These are phyloP conservation scores for Strobilomyces dryophilus DNA, from an alignment of 768 basidiomycete genomes.

Conservation along the genomic window DNA sequence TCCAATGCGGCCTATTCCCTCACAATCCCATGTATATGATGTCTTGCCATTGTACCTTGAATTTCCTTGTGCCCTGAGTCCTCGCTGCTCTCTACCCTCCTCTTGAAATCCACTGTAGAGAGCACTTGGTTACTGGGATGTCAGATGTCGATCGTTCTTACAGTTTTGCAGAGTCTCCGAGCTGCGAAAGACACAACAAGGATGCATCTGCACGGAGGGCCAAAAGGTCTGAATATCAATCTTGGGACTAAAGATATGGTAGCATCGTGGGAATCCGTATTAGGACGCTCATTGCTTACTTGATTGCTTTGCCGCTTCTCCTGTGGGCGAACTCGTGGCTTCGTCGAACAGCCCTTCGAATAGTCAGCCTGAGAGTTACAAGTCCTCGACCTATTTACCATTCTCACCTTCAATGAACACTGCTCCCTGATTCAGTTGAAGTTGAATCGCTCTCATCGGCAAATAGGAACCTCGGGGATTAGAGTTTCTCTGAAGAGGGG, in stretches of 20 bases:
- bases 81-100: slow-evolving; percentile 24
- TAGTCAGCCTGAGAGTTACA: no score
- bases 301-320: background rate
- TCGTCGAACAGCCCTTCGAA: background rate
- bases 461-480: background rate
- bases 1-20: slow-evolving; percentile 20
- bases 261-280: no score
- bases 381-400: background rate
- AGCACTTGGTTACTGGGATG: background rate
- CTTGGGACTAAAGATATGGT: no score
- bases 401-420: background rate
- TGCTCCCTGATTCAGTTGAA: background rate
- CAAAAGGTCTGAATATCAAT: slow-evolving; percentile 22
- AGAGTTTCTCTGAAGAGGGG: background rate
- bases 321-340: background rate
- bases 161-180: slow-evolving; percentile 32
- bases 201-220: slow-evolving; percentile 22
- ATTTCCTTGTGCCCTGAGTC: no score
- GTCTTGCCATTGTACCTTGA: slow-evolving; percentile 30
- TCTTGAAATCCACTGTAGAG: slow-evolving; percentile 29
- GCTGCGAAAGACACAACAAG: slow-evolving; percentile 32
- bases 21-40: slow-evolving; percentile 30
- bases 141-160: slow-evolving; percentile 16
- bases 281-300: background rate
- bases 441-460: background rate